Conservation (phyloP, 139 green algal genomes). For the Tetradesmus lagerheimii region DNA sequence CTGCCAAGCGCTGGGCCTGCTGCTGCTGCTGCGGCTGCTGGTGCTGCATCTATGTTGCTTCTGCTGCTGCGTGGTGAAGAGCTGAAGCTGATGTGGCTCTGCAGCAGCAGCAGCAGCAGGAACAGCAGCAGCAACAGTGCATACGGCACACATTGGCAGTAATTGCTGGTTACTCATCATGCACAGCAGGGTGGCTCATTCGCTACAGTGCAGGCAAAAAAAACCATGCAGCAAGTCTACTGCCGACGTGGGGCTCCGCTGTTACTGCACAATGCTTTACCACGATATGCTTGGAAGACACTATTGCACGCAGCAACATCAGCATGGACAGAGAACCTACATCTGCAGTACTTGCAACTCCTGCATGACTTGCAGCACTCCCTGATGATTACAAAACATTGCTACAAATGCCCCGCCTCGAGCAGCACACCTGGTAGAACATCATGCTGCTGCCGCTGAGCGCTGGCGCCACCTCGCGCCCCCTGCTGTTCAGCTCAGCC, state of each 20-base stretch:
- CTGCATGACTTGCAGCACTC: no score
- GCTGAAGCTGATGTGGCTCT: conserved; percentile 48
- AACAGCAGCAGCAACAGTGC: neutral
- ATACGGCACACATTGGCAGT: neutral
- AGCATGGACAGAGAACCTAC: no score
- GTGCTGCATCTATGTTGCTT: neutral
- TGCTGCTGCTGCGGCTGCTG: neutral
- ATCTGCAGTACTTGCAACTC: no score
- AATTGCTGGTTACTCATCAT: neutral
- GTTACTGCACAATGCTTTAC: no score
- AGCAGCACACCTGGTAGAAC: conserved; percentile 31
- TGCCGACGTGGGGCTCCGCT: no score
- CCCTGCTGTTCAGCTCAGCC: conserved; percentile 56
- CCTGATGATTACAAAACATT: no score
- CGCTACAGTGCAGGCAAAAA: no score
- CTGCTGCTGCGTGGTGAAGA: conserved; percentile 18
- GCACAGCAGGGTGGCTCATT: no score
- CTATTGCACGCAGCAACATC: no score
- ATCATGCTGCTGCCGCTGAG: conserved; percentile 37
- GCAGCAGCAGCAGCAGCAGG: neutral
- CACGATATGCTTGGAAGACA: no score
- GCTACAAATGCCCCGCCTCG: no score
- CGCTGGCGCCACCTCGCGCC: conserved; percentile 14
- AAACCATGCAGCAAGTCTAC: no score
- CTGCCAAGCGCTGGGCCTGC: neutral